A percentile compares a stretch with the other conserved stretches of the same genome.
phyloP scores from a whole-genome alignment of 441 rosid species.

The Populus hybrid region DNA sequence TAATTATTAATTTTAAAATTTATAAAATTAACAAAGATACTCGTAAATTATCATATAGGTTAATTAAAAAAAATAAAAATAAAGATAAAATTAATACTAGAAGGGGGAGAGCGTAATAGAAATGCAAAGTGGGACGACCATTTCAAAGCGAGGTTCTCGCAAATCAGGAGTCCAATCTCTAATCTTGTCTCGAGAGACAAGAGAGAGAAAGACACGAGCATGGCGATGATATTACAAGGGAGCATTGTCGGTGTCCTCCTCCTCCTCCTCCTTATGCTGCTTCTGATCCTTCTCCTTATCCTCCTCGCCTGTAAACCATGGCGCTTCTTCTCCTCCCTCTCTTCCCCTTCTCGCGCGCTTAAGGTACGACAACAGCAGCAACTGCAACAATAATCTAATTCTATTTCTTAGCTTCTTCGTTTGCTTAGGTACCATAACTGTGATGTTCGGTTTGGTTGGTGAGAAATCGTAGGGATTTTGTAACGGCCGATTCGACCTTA shows the following conservation, averaged over 20 bases:
- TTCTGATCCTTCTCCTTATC: slow-evolving; percentile 60
- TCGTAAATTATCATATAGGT: no score
- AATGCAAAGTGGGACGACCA: slow-evolving; percentile 31
- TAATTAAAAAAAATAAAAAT: no score
- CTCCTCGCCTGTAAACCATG: slow-evolving; percentile 82
- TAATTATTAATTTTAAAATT: no score
- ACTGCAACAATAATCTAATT: not conserved
- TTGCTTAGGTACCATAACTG: not conserved
- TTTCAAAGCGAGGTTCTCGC: slow-evolving; percentile 82
- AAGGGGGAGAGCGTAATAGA: not conserved
- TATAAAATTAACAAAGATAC: accelerated
- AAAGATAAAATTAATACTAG: not conserved
- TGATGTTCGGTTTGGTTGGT: slow-evolving; percentile 3
- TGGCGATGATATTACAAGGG: slow-evolving; percentile 48
- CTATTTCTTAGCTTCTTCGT: not conserved
- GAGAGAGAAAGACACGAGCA: slow-evolving; percentile 34
- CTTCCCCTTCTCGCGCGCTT: slow-evolving; percentile 39
- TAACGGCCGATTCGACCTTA: not conserved
- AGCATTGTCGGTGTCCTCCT: slow-evolving; percentile 42
- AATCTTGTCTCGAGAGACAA: slow-evolving; percentile 4
- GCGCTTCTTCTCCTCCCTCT: slow-evolving; percentile 48
- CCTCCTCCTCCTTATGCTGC: slow-evolving; percentile 56
- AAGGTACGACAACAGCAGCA: slow-evolving; percentile 38
- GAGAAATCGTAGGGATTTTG: not conserved
- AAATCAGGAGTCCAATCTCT: slow-evolving; percentile 39